Percentiles rank a stretch among this genome's conserved stretches.
Conservation (phyloP, 345 rosid species). For the Gossypium anomalum region DNA sequence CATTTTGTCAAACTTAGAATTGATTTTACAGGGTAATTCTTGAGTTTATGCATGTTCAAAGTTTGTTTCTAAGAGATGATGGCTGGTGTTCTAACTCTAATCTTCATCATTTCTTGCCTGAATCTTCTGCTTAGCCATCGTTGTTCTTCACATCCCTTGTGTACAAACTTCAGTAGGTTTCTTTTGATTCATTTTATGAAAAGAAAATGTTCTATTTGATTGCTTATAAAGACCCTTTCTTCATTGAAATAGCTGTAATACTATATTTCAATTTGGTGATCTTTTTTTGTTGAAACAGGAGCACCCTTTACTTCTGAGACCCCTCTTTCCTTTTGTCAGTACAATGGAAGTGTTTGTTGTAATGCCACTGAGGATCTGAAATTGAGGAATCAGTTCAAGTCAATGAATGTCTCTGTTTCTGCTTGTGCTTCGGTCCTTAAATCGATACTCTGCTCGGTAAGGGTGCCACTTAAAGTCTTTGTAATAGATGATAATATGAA, state of each 20-base stretch:
- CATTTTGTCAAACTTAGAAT: background rate
- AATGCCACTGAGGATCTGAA: constrained; percentile 1
- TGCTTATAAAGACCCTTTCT: background rate
- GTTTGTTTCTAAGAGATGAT: background rate
- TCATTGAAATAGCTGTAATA: background rate
- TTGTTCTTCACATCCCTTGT: background rate
- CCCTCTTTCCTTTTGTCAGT: constrained; percentile 12
- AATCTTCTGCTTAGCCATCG: background rate
- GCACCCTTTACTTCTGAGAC: constrained; percentile 2
- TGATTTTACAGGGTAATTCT: background rate
- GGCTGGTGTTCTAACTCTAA: background rate
- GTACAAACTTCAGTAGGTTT: background rate
- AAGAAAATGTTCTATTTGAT: background rate
- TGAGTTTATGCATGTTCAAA: background rate
- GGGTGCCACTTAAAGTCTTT: background rate
- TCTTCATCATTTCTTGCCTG: constrained; percentile 5
- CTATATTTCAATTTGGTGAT: background rate
- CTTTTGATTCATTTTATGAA: background rate
- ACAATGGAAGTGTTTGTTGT: constrained; percentile 16
- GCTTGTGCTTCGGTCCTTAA: constrained; percentile 11
- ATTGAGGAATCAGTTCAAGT: constrained; percentile 6
- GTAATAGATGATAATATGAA: background rate
- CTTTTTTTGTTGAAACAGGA: constrained; percentile 14
- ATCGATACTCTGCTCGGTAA: constrained; percentile 12
- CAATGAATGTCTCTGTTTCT: constrained; percentile 8